Conservation (phyloP, 306 rosid species). For the Quercus ilex region DNA sequence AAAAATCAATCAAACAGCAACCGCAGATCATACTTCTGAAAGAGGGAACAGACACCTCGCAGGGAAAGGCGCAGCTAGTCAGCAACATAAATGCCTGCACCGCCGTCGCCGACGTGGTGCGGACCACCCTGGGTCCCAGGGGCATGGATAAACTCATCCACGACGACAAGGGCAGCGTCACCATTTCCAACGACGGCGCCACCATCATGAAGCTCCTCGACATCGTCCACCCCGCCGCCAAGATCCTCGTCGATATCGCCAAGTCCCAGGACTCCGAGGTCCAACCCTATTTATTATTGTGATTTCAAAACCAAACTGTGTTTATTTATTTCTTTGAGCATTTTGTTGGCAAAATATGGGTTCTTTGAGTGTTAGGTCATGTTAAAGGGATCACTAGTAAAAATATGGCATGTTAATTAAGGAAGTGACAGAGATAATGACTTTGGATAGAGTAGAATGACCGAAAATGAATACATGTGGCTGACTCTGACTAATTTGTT, state of each 20-base stretch:
- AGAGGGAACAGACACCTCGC: slow-evolving; percentile 97
- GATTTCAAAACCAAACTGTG: no score
- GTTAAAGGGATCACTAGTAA: no score
- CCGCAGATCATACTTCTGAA: slow-evolving; percentile 95
- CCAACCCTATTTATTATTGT: background rate
- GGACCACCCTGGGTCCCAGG: slow-evolving; percentile 88
- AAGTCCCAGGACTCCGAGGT: slow-evolving; percentile 99
- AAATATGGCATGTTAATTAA: no score
- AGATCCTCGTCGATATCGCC: slow-evolving; percentile 94
- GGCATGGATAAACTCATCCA: slow-evolving; percentile 99
- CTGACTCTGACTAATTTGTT: no score
- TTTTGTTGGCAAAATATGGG: no score
- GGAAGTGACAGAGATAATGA: no score
- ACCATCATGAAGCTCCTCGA: slow-evolving; percentile 97
- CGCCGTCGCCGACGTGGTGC: slow-evolving; percentile 89
- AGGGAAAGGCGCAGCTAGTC: slow-evolving; percentile 86
- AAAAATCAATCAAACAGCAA: slow-evolving; percentile 55
- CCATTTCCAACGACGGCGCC: slow-evolving; percentile 97
- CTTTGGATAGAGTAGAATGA: no score
- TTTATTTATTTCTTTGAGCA: no score
- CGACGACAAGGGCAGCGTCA: slow-evolving; percentile 81
- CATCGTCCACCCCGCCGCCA: slow-evolving; percentile 93
- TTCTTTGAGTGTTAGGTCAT: no score
- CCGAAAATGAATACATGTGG: no score
- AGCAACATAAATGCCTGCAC: slow-evolving; percentile 98